Percentiles rank a stretch among this genome's conserved stretches.
Conservation (phyloP, 306 rosid species). For the Mimosa pudica region DNA sequence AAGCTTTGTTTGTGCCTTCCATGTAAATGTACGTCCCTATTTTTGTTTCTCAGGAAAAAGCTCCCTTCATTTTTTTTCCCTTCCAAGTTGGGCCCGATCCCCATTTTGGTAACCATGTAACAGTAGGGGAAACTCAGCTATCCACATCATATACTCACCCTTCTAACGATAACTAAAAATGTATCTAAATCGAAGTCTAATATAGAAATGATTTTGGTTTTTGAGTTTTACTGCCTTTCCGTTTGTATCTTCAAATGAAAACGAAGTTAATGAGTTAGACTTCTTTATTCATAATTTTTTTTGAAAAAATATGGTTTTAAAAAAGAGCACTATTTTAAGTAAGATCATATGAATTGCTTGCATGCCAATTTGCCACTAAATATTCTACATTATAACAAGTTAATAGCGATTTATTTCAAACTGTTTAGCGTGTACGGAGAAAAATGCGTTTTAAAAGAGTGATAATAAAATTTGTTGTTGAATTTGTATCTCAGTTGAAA, state of each 20-base stretch:
- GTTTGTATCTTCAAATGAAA: not conserved
- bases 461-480: not conserved
- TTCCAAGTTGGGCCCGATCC: too few species aligned
- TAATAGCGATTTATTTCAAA: not conserved
- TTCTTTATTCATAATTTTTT: too few species aligned
- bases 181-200: constrained; percentile 2
- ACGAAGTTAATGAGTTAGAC: too few species aligned
- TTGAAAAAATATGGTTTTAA: too few species aligned
- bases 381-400: not conserved
- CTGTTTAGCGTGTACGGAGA: not conserved
- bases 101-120: not conserved
- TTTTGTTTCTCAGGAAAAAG: constrained; percentile 29
- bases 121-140: not conserved
- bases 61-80: not conserved
- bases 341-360: not conserved
- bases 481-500: too few species aligned
- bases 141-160: not conserved
- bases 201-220: not conserved
- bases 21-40: constrained; percentile 40
- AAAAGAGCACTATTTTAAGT: too few species aligned
- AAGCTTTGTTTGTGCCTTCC: not conserved
- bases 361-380: not conserved
- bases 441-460: not conserved
- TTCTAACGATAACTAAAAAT: constrained; percentile 25
- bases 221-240: constrained; percentile 11